These are phyloP conservation scores for Lagenidium sp. DNA, from an alignment of 352 stramenopile species.

Conservation along the genomic window DNA sequence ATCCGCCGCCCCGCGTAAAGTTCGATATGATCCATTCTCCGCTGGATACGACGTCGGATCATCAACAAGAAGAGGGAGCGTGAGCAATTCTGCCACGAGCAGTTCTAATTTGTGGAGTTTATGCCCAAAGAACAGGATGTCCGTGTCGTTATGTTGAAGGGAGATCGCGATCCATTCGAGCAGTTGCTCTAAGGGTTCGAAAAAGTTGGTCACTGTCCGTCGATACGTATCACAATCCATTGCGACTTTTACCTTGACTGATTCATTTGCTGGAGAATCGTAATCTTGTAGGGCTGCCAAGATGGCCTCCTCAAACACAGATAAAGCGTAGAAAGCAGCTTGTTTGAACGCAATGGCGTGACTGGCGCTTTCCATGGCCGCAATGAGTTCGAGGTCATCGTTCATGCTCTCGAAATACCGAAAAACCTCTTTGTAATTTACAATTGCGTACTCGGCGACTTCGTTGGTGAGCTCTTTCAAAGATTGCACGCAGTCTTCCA, in stretches of 20 bases:
- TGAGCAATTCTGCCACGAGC: conserved; percentile 1
- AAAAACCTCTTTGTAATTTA: conserved; percentile 11
- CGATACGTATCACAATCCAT: not conserved
- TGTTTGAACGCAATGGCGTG: conserved; percentile 13
- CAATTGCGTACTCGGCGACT: conserved; percentile 6
- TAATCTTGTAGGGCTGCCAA: conserved; percentile 4
- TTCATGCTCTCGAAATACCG: conserved; percentile 13
- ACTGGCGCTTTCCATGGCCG: conserved; percentile 13
- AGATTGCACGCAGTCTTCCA: conserved; percentile 1
- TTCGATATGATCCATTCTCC: too few relatives aligned
- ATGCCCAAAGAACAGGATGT: conserved; percentile 16
- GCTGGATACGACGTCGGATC: too few relatives aligned
- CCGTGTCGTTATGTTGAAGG: conserved; percentile 20
- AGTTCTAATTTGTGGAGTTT: conserved; percentile 13
- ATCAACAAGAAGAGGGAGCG: conserved; percentile 5
- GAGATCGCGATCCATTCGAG: conserved; percentile 16
- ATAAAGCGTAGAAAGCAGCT: conserved; percentile 11
- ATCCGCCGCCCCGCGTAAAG: too few relatives aligned
- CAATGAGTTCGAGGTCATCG: conserved; percentile 16
- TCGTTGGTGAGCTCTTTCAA: conserved; percentile 2
- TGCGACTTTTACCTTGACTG: too few relatives aligned
- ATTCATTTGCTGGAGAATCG: not conserved
- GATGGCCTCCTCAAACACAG: conserved; percentile 13
- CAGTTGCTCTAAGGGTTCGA: conserved; percentile 7
- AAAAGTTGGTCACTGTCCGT: conserved; percentile 1